Base-by-base conservation (phyloP, 306 rosid species). In the Crotalaria pallida region DNA sequence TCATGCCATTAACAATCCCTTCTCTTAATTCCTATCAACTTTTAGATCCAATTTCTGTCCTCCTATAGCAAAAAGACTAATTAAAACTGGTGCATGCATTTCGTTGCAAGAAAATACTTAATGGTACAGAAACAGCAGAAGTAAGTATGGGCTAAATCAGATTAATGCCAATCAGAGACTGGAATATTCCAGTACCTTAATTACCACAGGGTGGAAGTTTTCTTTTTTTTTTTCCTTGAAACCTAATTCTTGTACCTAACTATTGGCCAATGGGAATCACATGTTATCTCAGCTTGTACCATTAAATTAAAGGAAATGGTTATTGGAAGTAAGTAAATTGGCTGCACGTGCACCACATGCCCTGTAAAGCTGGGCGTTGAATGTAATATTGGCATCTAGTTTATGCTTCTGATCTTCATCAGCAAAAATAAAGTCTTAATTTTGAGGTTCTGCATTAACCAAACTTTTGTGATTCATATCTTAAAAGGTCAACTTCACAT, bases 241-340 rank as follows among this genome's bases (percentile, higher is more conserved):
- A 66, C 66, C 19, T 36, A 61, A 65, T 44, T 52, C 69, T 21
- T 31, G 16, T 2, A 57, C 16, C 27, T 18, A 10, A 10, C 47
- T 43, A n/a, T n/a, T 36, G 58, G 18, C 72, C 52, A 70, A 73
- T 82, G 85, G 85, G 63, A 51, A 63, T 78, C 86, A 78, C 83
- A 33, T 81, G 84, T 59, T n/a, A 69, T 18, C 21, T 8, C 55
- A 47, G 34, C 34, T 23, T 71, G 84, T 58, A 18, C 57, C 22
- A 18, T 49, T 6, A 72, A 58, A 72, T 57, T n/a, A n/a, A n/a
- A n/a, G 31, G 31, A 41, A 66, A 59, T 13, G 12, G 34, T 72
- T 60, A 69, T 64, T 75, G 70, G 11, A 60, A n/a, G n/a, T n/a
- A 50, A 36, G 36, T 40, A 31, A 24, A 72, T 58, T 65, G 26